Evolutionary conservation across 805 yeast genomes (phyloP), one percentile per base, ranked within the genome.

Genomic region (Teunomyces atbi): DNA sequence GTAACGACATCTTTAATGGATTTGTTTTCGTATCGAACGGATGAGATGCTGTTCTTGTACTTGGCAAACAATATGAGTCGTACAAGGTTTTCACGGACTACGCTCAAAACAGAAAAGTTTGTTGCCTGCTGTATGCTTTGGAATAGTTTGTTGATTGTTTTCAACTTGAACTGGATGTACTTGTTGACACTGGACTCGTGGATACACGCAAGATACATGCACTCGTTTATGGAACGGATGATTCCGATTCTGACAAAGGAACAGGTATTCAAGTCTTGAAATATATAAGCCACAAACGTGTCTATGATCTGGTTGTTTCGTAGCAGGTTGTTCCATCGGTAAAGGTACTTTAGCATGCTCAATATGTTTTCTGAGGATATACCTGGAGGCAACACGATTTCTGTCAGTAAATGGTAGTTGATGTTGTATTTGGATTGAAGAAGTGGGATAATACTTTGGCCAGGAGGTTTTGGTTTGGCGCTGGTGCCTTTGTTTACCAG

Each of bases 151-250:
- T 23, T 36, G n/a, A 19, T 21, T 13, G 15, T n/a, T 11, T 13
- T 19, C 28, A 36, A 36, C 28, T 36, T 36, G 18, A 12, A 36
- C 26, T 21, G 27, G 19, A 36, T 28, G 18, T n/a, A 36, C 39
- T 36, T 36, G 27, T 36, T 36, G 16, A 13, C 15, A 3, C 23
- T 23, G 16, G 39, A 7, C 23, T 36, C 39, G 12, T 36, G 39
- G 28, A 36, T 10, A 36, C 39, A 36, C 2, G 39, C 13, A 12
- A 36, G 39, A 13, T 36, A 36, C 27, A 13, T 21, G 16, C 39
- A 36, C 26, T 36, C 39, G 16, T 20, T 36, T n/a, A 36, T 36
- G 3, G 39, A 36, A 36, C 39, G 39, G 15, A 36, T 36, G 27
- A 36, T 5, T 12, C 39, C 39, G 16, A 36, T 36, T 36, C 27